A percentile compares a stretch with the other conserved stretches of the same genome.
phyloP scores from a whole-genome alignment of 164 flowering plant species.

The Annona squamosa region DNA sequence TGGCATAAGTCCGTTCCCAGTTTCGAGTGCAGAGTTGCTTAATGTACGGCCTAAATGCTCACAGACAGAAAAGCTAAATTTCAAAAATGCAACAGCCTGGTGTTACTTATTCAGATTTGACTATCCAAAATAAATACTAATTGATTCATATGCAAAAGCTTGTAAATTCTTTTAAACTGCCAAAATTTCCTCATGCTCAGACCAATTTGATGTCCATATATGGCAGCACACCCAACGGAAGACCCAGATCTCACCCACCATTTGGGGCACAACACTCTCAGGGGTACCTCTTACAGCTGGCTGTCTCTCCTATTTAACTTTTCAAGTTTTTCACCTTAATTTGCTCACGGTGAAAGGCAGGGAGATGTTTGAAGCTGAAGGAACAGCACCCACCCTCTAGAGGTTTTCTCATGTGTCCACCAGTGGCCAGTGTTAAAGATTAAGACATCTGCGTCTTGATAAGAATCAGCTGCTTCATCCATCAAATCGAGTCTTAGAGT shows the following conservation, averaged over 20 bases:
- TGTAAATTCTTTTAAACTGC: background rate
- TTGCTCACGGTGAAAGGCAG: background rate
- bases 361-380: background rate
- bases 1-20: too few species aligned
- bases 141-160: background rate
- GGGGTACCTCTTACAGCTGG: too few species aligned
- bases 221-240: background rate
- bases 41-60: too few species aligned
- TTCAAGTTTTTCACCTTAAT: too few species aligned
- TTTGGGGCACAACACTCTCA: too few species aligned
- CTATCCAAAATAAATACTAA: too few species aligned
- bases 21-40: too few species aligned
- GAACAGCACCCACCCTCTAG: constrained; percentile 50
- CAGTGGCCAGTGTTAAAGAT: constrained; percentile 89
- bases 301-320: too few species aligned
- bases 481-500: constrained; percentile 75
- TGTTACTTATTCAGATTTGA: too few species aligned
- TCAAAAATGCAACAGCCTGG: too few species aligned
- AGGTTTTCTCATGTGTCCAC: constrained; percentile 98
- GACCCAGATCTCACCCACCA: background rate
- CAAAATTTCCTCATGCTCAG: background rate
- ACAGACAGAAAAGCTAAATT: too few species aligned
- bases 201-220: background rate
- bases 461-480: constrained; percentile 51
- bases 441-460: constrained; percentile 56